phyloP scores from a whole-genome alignment of 1,284 basidiomycete genomes.

The Cryptococcus neoformans region DNA sequence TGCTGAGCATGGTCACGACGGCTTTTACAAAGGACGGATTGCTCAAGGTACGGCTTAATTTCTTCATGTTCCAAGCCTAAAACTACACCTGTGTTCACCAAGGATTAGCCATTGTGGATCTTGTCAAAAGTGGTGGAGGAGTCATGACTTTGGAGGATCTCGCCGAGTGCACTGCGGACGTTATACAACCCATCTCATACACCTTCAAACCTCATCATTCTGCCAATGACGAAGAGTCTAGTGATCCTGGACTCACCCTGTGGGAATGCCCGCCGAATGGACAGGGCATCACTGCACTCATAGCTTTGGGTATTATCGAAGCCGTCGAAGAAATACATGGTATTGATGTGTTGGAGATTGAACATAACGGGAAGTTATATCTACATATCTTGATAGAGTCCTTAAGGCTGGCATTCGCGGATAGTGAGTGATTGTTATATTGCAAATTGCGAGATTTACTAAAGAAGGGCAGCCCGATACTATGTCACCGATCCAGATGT shows the following conservation, averaged over 20 bases:
- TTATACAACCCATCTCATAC: conserved; percentile 87
- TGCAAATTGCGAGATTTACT: background rate
- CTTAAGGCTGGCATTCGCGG: conserved; percentile 41
- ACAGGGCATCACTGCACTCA: conserved; percentile 89
- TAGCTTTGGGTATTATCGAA: conserved; percentile 90
- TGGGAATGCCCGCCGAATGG: conserved; percentile 86
- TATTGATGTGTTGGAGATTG: conserved; percentile 67
- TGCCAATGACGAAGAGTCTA: conserved; percentile 62
- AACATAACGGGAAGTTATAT: conserved; percentile 85
- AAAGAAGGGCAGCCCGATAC: conserved; percentile 56
- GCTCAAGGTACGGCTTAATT: conserved; percentile 57
- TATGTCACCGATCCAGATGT: conserved; percentile 85
- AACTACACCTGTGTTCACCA: conserved; percentile 52
- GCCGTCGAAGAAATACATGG: conserved; percentile 71
- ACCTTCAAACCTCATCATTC: conserved; percentile 60
- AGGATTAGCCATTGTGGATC: conserved; percentile 66
- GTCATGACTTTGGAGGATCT: conserved; percentile 88
- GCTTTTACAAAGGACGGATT: conserved; percentile 86
- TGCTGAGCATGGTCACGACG: conserved; percentile 76
- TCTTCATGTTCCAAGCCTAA: background rate
- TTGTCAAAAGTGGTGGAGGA: conserved; percentile 73
- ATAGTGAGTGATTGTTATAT: conserved; percentile 3
- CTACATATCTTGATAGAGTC: conserved; percentile 80
- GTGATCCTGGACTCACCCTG: background rate
- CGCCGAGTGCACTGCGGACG: conserved; percentile 68